Conservation (phyloP, 2,329 filamentous ascomycete species). For the Fusarium metavorans region DNA sequence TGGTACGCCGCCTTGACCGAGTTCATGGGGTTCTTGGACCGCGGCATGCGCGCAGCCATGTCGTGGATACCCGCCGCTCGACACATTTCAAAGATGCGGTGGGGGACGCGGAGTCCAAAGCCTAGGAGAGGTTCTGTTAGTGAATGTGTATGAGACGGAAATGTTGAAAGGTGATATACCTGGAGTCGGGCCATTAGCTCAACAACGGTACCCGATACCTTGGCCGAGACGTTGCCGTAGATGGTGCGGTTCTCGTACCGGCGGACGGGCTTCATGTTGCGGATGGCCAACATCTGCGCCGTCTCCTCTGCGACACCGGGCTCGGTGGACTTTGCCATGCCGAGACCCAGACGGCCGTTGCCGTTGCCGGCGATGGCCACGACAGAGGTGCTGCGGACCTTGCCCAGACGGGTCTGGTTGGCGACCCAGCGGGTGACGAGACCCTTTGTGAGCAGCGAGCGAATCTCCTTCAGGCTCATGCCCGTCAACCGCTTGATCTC, state of each 20-base stretch:
- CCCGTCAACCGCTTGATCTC: constrained; percentile 68
- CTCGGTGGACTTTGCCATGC: constrained; percentile 90
- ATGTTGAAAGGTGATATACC: constrained; percentile 67
- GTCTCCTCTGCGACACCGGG: constrained; percentile 74
- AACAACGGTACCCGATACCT: constrained; percentile 89
- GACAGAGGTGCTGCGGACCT: constrained; percentile 81
- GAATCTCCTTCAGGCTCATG: constrained; percentile 64
- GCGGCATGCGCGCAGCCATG: constrained; percentile 83
- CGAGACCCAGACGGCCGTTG: constrained; percentile 87
- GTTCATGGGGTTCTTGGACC: constrained; percentile 97
- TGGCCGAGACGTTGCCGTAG: constrained; percentile 84
- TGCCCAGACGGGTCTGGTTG: constrained; percentile 97
- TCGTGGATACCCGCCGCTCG: constrained; percentile 88
- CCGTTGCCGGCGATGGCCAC: constrained; percentile 88
- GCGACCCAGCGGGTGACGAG: constrained; percentile 80
- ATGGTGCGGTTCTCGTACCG: constrained; percentile 94
- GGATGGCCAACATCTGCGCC: constrained; percentile 83
- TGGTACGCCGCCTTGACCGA: constrained; percentile 91
- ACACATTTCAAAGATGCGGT: constrained; percentile 94
- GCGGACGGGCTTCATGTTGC: constrained; percentile 92
- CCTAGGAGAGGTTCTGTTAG: constrained; percentile 64
- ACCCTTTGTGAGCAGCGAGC: constrained; percentile 73
- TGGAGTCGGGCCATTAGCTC: constrained; percentile 83
- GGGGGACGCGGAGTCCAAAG: constrained; percentile 92
- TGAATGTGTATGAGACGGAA: neutral